A percentile compares a stretch with the other conserved stretches of the same genome.
phyloP scores from a whole-genome alignment of 805 yeast species.

The Debaryomyces hansenii region DNA sequence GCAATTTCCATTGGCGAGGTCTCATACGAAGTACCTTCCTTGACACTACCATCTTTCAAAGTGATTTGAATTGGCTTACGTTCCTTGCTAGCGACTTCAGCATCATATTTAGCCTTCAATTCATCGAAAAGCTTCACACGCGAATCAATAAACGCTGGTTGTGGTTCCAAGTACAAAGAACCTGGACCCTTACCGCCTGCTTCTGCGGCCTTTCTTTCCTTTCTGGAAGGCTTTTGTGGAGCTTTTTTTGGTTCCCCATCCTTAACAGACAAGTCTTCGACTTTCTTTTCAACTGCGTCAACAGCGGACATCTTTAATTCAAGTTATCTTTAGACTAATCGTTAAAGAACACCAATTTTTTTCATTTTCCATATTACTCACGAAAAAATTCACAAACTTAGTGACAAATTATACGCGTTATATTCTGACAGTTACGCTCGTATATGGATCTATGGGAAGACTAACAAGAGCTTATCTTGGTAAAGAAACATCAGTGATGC shows the following conservation, averaged over 20 bases:
- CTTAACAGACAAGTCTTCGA: conserved; percentile 42
- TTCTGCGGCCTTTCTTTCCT: conserved; percentile 42
- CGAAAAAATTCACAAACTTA: conserved; percentile 1
- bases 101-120: conserved; percentile 76
- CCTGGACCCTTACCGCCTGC: conserved; percentile 30
- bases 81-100: conserved; percentile 60
- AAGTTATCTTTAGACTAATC: neutral
- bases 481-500: neutral
- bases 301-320: conserved; percentile 8
- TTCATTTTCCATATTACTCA: neutral
- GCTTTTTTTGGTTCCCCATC: conserved; percentile 12
- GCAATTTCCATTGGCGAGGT: conserved; percentile 90
- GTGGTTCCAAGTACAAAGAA: conserved; percentile 59
- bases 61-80: conserved; percentile 68
- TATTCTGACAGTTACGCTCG: neutral
- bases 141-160: conserved; percentile 79
- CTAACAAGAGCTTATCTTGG: neutral
- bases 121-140: conserved; percentile 79
- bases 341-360: neutral
- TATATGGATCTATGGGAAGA: neutral
- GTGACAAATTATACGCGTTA: neutral
- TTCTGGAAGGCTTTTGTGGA: conserved; percentile 14
- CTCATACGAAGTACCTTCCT: conserved; percentile 82
- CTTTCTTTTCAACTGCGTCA: conserved; percentile 43
- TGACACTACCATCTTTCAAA: conserved; percentile 79